These are phyloP conservation scores for Excoecaria cochinchinensis DNA, from an alignment of 345 rosid genomes.

Conservation along the genomic window DNA sequence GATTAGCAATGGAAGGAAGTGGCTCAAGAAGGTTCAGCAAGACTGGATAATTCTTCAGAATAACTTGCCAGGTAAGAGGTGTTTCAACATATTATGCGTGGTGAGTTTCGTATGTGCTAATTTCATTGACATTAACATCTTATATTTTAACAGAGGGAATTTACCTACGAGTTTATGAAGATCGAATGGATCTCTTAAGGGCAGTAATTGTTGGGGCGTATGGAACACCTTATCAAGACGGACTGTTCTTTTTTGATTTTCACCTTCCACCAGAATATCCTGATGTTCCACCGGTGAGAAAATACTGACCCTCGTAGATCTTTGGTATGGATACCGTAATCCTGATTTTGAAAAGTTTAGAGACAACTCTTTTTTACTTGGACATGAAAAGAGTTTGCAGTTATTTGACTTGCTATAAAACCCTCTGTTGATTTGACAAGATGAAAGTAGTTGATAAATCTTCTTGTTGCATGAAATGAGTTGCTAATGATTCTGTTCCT, in stretches of 20 bases:
- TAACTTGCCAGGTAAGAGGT: constrained; percentile 83
- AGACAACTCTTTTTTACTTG: background rate
- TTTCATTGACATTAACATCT: constrained; percentile 9
- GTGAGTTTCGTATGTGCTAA: constrained; percentile 6
- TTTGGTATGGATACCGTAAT: constrained; percentile 2
- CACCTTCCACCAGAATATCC: constrained; percentile 89
- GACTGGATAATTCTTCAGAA: constrained; percentile 97
- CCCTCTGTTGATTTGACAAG: background rate
- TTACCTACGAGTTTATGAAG: constrained; percentile 85
- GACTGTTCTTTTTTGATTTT: constrained; percentile 96
- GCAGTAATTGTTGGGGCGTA: constrained; percentile 90
- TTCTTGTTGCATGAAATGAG: background rate
- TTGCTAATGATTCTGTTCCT: constrained; percentile 8
- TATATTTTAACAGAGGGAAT: constrained; percentile 65
- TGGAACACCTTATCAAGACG: constrained; percentile 99
- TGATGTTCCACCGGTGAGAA: constrained; percentile 78
- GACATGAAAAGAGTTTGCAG: background rate
- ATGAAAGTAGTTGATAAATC: background rate
- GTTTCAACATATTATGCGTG: background rate
- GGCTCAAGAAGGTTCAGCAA: constrained; percentile 96
- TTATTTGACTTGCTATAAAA: background rate
- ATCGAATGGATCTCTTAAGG: constrained; percentile 90
- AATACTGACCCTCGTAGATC: constrained; percentile 5
- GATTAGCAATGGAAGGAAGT: constrained; percentile 73
- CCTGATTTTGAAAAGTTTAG: background rate